Percentiles rank a stretch among this genome's conserved stretches.
phyloP scores from a whole-genome alignment of 2,329 filamentous ascomycete genomes.

The Alternaria alternata region DNA sequence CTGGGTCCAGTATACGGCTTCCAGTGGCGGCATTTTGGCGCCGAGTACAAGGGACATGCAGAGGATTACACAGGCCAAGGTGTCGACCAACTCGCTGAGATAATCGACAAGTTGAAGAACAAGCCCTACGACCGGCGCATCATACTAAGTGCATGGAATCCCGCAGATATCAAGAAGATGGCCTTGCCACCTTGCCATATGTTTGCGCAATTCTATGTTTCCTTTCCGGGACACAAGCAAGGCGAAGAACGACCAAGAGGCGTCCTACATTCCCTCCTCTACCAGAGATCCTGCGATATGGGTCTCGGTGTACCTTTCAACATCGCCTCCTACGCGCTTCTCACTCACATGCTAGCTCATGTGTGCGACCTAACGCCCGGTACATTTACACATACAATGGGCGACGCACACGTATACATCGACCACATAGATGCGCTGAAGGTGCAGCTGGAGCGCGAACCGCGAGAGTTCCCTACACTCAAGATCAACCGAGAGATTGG shows the following conservation, averaged over 20 bases:
- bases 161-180: conserved; percentile 84
- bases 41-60: conserved; percentile 73
- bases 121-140: conserved; percentile 90
- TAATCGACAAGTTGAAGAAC: conserved; percentile 84
- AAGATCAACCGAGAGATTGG: conserved; percentile 73
- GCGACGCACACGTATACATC: conserved; percentile 94
- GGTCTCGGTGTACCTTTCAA: conserved; percentile 97
- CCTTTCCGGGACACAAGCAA: conserved; percentile 63
- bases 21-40: conserved; percentile 98
- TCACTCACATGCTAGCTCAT: conserved; percentile 95
- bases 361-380: conserved; percentile 85
- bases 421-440: conserved; percentile 91
- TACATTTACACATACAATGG: conserved; percentile 93
- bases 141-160: conserved; percentile 94
- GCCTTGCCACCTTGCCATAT: conserved; percentile 94
- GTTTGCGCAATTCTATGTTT: conserved; percentile 97
- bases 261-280: conserved; percentile 84
- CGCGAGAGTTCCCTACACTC: conserved; percentile 80
- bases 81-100: conserved; percentile 89
- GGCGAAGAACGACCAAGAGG: conserved; percentile 61
- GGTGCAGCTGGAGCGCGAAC: conserved; percentile 80
- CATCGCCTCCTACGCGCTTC: conserved; percentile 90
- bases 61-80: conserved; percentile 88
- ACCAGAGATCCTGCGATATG: conserved; percentile 96
- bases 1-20: conserved; percentile 97